These are phyloP conservation scores for Sarcomyxa edulis DNA, from an alignment of 768 basidiomycete species.

Conservation along the genomic window DNA sequence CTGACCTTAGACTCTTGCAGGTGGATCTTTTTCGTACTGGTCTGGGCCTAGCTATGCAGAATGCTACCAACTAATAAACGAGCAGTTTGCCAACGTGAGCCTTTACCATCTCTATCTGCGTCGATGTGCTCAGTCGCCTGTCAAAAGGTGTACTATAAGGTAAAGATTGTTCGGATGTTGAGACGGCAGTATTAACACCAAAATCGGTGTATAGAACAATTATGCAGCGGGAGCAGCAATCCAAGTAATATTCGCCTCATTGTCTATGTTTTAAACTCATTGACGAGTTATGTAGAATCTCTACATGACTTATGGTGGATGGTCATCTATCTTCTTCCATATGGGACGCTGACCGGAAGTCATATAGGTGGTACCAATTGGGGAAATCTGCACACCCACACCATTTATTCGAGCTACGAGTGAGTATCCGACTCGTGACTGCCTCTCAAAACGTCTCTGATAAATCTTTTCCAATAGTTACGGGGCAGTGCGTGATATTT, in stretches of 20 bases:
- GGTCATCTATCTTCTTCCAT: background rate
- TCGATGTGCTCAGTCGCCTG: background rate
- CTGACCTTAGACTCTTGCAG: no score
- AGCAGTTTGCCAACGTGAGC: constrained; percentile 31
- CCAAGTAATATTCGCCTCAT: no score
- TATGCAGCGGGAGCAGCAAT: constrained; percentile 27
- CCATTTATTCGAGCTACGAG: constrained; percentile 34
- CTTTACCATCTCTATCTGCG: background rate
- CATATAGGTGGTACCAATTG: constrained; percentile 28
- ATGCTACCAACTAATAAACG: constrained; percentile 29
- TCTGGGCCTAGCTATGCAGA: constrained; percentile 28
- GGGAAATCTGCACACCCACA: constrained; percentile 31
- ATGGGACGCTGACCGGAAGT: background rate
- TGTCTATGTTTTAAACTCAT: no score
- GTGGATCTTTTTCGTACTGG: constrained; percentile 32
- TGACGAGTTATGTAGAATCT: no score
- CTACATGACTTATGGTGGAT: constrained; percentile 31
- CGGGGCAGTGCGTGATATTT: constrained; percentile 17
- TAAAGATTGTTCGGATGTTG: background rate
- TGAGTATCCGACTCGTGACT: constrained; percentile 9
- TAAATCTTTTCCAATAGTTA: constrained; percentile 12
- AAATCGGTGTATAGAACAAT: constrained; percentile 27
- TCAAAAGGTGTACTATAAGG: constrained; percentile 27
- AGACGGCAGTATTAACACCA: background rate
- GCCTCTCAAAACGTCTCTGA: background rate